Evolutionary conservation across 495 filamentous ascomycete species (phyloP), one percentile per base, ranked within the genome.

Genomic region (Aspergillus biplanus): DNA sequence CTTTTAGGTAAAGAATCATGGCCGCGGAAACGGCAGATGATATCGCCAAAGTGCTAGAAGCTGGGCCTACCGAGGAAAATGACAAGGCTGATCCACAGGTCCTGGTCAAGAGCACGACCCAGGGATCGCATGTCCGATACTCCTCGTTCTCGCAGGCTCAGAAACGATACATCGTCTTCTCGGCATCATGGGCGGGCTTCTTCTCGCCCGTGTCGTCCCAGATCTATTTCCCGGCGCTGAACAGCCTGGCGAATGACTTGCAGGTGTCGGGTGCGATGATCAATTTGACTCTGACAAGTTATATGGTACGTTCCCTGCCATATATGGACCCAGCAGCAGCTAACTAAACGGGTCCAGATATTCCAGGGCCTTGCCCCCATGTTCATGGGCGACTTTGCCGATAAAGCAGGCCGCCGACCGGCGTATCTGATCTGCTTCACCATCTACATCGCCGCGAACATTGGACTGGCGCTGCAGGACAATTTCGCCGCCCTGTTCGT

Each of bases 261-360:
- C 50, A 72, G 32, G 77, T 81, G 12, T 78, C 73, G 12, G 60
- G 64, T 3, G 65, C 72, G 9, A 52, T 74, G 48, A 83, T 85
- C 52, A 83, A 84, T 50, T 65, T 86, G 12, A 84, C 81, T 0
- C 65, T 85, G n/a, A 86, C 80, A 0, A 70, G 78, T 4, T 86
- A 82, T 59, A 74, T 83, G 69, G 78, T 83, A 67, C 32, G 64
- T 16, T 34, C 16, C 8, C 55, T 9, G 18, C 12, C 34, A 2
- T 21, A 13, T 7, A 31, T 0, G 5, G 18, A n/a, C 52, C 9
- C 50, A 7, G 18, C 8, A 0, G 11, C 12, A 12, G 11, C 31
- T 8, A 1, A 7, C 52, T 54, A 33, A 54, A 27, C 15, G 8
- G 12, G 3, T n/a, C 7, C 33, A 59, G 63, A 65, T 80, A 58